A percentile compares a stretch with the other conserved stretches of the same genome.
phyloP scores from a whole-genome alignment of 2,329 filamentous ascomycete genomes.

The Sporothrix inflata region DNA sequence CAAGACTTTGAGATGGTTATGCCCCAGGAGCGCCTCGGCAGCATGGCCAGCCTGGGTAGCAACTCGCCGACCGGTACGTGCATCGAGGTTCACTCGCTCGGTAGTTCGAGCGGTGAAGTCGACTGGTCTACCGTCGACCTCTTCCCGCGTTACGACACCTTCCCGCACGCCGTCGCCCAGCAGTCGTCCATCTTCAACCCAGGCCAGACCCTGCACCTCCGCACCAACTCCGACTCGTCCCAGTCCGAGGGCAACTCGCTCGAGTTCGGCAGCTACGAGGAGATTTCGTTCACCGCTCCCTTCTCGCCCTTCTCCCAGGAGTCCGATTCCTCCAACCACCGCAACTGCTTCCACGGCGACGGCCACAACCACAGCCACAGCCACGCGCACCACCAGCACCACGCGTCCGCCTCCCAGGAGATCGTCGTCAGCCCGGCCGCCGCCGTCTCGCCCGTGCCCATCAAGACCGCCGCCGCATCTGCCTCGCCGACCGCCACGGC shows the following conservation, averaged over 20 bases:
- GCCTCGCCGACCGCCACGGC: constrained; percentile 18
- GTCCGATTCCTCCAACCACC: constrained; percentile 68
- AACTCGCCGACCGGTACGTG: constrained; percentile 79
- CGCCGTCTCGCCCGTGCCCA: constrained; percentile 68
- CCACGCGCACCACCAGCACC: constrained; percentile 53
- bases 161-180: constrained; percentile 55
- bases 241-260: constrained; percentile 69
- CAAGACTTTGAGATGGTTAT: constrained; percentile 71
- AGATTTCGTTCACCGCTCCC: constrained; percentile 64
- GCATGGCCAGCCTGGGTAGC: constrained; percentile 52
- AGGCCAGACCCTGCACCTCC: constrained; percentile 83
- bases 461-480: constrained; percentile 57
- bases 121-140: constrained; percentile 78
- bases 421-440: constrained; percentile 68
- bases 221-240: constrained; percentile 84
- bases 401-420: constrained; percentile 48
- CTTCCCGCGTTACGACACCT: constrained; percentile 71
- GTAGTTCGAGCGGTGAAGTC: constrained; percentile 70
- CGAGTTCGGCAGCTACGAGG: constrained; percentile 79
- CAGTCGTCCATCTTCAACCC: constrained; percentile 83
- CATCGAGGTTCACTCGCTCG: constrained; percentile 82
- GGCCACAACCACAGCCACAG: constrained; percentile 45
- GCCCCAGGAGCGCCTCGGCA: constrained; percentile 38
- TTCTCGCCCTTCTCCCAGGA: constrained; percentile 81
- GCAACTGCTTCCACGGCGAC: constrained; percentile 65